phyloP scores from a whole-genome alignment of 805 yeast species.

The Suhomyces pyralidae region DNA sequence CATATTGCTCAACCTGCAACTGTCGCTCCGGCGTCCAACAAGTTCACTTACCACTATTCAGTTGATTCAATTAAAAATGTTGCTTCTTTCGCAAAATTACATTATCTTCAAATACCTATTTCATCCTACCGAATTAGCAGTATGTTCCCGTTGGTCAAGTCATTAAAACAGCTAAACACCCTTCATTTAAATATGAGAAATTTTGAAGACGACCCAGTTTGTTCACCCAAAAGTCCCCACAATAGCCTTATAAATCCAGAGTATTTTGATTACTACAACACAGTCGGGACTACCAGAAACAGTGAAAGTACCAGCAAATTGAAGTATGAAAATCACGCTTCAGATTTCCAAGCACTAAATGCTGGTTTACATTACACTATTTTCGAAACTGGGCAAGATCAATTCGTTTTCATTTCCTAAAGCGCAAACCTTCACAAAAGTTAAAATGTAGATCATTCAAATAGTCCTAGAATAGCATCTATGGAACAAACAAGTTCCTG shows the following conservation, averaged over 20 bases:
- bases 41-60: neutral
- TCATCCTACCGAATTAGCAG: slow-evolving; percentile 2
- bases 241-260: slow-evolving; percentile 1
- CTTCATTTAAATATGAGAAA: slow-evolving; percentile 1
- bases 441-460: slow-evolving; percentile 26
- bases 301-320: neutral
- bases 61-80: neutral
- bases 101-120: slow-evolving; percentile 6
- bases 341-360: neutral
- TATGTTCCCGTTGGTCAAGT: neutral
- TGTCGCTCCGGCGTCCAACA: neutral
- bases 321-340: slow-evolving; percentile 3
- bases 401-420: neutral
- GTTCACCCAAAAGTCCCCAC: neutral
- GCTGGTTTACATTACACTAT: neutral
- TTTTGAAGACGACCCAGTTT: neutral
- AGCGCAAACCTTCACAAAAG: too few species aligned
- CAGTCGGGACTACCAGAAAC: neutral
- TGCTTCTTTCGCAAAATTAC: neutral
- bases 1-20: neutral
- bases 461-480: slow-evolving; percentile 25
- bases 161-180: neutral
- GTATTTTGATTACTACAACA: slow-evolving; percentile 1
- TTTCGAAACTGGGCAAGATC: slow-evolving; percentile 1
- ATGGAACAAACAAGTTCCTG: slow-evolving; percentile 8